Percentiles rank a stretch among this genome's conserved stretches.
Conservation (phyloP, 2,329 filamentous ascomycete genomes). For the Aureobasidium sp. region DNA sequence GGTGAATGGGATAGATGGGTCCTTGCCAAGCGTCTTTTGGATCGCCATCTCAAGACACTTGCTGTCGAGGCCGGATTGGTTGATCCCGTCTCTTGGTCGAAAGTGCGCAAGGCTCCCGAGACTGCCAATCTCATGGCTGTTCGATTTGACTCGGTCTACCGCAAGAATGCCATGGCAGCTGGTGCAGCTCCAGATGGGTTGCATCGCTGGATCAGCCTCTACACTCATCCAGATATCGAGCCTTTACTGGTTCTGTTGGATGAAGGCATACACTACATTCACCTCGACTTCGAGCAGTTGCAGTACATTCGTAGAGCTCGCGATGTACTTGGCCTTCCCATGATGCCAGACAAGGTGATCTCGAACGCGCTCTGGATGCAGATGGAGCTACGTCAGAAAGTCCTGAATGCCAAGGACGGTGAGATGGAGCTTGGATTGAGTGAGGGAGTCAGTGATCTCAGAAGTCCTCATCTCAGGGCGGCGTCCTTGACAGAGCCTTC, state of each 20-base stretch:
- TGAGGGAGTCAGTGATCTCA: slow-evolving; percentile 27
- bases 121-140: slow-evolving; percentile 44
- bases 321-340: slow-evolving; percentile 48
- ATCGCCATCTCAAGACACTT: slow-evolving; percentile 42
- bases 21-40: slow-evolving; percentile 47
- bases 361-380: slow-evolving; percentile 52
- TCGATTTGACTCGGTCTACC: slow-evolving; percentile 47
- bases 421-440: slow-evolving; percentile 49
- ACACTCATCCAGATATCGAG: slow-evolving; percentile 49
- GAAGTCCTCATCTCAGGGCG: neutral
- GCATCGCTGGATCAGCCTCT: slow-evolving; percentile 44
- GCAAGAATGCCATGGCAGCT: slow-evolving; percentile 36
- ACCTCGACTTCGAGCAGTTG: slow-evolving; percentile 53
- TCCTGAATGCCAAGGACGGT: slow-evolving; percentile 45
- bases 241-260: slow-evolving; percentile 50
- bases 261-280: slow-evolving; percentile 54
- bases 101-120: slow-evolving; percentile 41
- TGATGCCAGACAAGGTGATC: slow-evolving; percentile 50
- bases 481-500: neutral
- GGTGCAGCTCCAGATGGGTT: slow-evolving; percentile 38
- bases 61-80: slow-evolving; percentile 44
- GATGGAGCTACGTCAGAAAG: slow-evolving; percentile 49
- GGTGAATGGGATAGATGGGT: slow-evolving; percentile 54
- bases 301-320: slow-evolving; percentile 47
- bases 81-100: slow-evolving; percentile 35